A percentile compares a stretch with the other conserved stretches of the same genome.
phyloP scores from a whole-genome alignment of 2,329 filamentous ascomycete genomes.

The Knoxdaviesia proteae region DNA sequence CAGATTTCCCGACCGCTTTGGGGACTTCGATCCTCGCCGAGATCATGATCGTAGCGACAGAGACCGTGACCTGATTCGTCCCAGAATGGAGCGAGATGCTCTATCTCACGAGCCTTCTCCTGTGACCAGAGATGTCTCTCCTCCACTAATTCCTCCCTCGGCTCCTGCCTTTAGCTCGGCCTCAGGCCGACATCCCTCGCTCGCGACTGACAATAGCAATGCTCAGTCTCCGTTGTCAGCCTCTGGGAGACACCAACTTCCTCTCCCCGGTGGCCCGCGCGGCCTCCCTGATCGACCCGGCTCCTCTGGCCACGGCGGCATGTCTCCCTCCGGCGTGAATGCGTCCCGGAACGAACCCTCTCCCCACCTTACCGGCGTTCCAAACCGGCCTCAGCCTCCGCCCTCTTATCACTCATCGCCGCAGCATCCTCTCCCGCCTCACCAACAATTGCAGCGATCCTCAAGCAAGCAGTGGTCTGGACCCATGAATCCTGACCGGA shows the following conservation, averaged over 20 bases:
- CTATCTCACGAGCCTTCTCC: constrained; percentile 24
- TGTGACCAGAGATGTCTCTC: constrained; percentile 26
- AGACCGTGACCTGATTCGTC: constrained; percentile 24
- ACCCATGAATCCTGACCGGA: constrained; percentile 23
- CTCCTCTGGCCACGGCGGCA: constrained; percentile 17
- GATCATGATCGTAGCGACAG: constrained; percentile 26
- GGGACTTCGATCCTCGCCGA: constrained; percentile 18
- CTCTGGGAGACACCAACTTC: too few relatives aligned
- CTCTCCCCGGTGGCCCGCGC: constrained; percentile 23
- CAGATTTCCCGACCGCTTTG: constrained; percentile 25
- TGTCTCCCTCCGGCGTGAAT: background rate
- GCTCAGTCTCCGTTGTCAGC: too few relatives aligned
- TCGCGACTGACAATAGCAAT: too few relatives aligned
- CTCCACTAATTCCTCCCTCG: constrained; percentile 34
- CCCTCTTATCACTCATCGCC: background rate
- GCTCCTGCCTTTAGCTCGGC: constrained; percentile 37
- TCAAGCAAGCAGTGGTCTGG: constrained; percentile 42
- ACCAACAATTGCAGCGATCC: constrained; percentile 13
- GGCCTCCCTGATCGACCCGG: constrained; percentile 28
- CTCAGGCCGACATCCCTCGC: constrained; percentile 19
- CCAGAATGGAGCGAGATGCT: constrained; percentile 29
- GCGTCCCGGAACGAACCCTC: too few relatives aligned
- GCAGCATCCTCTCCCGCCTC: background rate
- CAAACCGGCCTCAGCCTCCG: too few relatives aligned
- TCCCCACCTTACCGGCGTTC: too few relatives aligned